phyloP scores from a whole-genome alignment of 2,329 filamentous ascomycete genomes.

The Rachicladosporium sp. region DNA sequence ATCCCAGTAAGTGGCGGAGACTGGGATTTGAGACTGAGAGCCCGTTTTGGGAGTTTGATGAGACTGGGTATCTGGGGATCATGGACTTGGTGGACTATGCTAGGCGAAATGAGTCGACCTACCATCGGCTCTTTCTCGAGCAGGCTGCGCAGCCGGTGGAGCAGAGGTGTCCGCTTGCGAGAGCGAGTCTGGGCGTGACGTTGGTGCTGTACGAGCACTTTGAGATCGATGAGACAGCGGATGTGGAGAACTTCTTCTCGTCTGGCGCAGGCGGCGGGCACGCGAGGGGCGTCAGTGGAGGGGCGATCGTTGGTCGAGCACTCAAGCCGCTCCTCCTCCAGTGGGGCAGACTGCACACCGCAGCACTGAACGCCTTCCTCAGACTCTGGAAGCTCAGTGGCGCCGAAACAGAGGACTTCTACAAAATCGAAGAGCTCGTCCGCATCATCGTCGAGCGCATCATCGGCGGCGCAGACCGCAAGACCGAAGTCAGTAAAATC shows the following conservation, averaged over 20 bases:
- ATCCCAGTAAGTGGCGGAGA: conserved; percentile 84
- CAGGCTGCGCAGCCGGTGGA: conserved; percentile 61
- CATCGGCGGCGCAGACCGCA: conserved; percentile 67
- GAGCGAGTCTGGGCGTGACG: conserved; percentile 76
- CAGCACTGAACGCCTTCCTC: conserved; percentile 76
- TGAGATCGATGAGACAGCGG: conserved; percentile 53
- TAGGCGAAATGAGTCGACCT: conserved; percentile 78
- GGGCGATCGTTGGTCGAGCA: conserved; percentile 60
- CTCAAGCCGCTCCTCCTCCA: conserved; percentile 63
- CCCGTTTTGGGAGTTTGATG: conserved; percentile 73
- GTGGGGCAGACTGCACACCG: conserved; percentile 82
- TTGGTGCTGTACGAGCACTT: conserved; percentile 90
- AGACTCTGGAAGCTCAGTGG: conserved; percentile 85
- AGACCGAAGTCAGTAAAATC: conserved; percentile 72
- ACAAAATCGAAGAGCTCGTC: conserved; percentile 83
- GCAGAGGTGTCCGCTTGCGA: conserved; percentile 74
- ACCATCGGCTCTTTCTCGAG: conserved; percentile 82
- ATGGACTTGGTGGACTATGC: conserved; percentile 97
- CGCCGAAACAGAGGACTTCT: conserved; percentile 75
- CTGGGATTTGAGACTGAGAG: conserved; percentile 86
- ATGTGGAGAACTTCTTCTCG: conserved; percentile 8
- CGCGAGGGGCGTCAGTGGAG: conserved; percentile 1
- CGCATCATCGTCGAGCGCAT: conserved; percentile 84
- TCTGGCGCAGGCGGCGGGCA: conserved; percentile 43
- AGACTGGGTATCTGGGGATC: conserved; percentile 81